Percentiles rank a stretch among this genome's conserved stretches.
These are phyloP conservation scores for Blepharisma stoltei DNA, from an alignment of 73 alveolate species.

Conservation along the genomic window DNA sequence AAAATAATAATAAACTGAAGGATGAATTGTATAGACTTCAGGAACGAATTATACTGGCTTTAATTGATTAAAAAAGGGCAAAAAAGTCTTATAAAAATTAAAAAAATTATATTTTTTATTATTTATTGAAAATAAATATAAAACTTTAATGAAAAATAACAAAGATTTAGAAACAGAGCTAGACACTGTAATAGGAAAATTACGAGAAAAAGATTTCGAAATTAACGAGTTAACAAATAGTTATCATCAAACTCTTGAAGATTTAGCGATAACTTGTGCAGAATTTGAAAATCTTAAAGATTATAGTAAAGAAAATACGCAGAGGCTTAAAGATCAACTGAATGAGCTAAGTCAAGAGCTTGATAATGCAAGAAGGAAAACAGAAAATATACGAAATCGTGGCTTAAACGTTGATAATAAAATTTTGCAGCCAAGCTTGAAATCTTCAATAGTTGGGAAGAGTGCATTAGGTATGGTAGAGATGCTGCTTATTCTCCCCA, in stretches of 20 bases:
- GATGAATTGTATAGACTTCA: no score
- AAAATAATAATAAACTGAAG: no score
- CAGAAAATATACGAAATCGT: no score
- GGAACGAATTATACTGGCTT: no score
- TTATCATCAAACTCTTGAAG: slow-evolving; percentile 14
- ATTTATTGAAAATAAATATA: not conserved
- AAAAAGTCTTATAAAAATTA: no score
- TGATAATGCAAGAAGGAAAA: not conserved
- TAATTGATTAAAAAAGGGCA: no score
- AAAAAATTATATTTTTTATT: no score
- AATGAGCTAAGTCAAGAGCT: not conserved
- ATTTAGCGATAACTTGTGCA: slow-evolving; percentile 11
- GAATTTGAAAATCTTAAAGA: slow-evolving; percentile 15
- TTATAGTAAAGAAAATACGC: slow-evolving; percentile 5
- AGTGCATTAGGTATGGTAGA: no score
- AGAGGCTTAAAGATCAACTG: slow-evolving; percentile 18
- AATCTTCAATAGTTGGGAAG: no score
- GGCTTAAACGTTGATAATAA: no score
- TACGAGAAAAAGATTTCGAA: slow-evolving; percentile 20
- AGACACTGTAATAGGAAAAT: slow-evolving; percentile 1
- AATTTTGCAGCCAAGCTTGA: no score
- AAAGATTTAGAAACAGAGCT: slow-evolving; percentile 6
- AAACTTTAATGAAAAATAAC: not conserved
- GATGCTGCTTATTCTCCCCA: no score
- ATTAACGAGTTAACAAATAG: not conserved